phyloP scores from a whole-genome alignment of 371 early-diverging fungal species.

The Fennellomyces sp. region DNA sequence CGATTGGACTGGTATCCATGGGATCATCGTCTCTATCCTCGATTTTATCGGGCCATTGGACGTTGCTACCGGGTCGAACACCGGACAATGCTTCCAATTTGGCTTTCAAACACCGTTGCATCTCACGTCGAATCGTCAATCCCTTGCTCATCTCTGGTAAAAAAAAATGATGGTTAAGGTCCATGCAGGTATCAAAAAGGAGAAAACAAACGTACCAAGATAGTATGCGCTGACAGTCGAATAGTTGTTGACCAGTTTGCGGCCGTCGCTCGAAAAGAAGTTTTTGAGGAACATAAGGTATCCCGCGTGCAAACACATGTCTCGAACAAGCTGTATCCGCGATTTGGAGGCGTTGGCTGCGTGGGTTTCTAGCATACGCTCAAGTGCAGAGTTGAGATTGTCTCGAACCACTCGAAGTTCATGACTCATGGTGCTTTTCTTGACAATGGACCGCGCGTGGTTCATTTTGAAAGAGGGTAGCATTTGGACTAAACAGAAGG shows the following conservation, averaged over 20 bases:
- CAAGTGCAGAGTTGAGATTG: constrained; percentile 15
- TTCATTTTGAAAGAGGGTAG: constrained; percentile 19
- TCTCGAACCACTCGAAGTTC: constrained; percentile 20
- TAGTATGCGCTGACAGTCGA: constrained; percentile 32
- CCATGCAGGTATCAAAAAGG: neutral
- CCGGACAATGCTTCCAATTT: constrained; percentile 24
- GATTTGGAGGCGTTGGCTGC: constrained; percentile 18
- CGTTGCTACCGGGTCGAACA: neutral
- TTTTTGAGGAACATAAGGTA: constrained; percentile 27
- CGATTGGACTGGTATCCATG: constrained; percentile 8
- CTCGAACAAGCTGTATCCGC: constrained; percentile 16
- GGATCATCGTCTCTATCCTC: constrained; percentile 17
- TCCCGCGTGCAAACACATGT: constrained; percentile 19
- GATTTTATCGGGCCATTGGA: constrained; percentile 31
- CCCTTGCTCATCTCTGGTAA: constrained; percentile 54
- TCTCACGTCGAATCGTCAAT: constrained; percentile 54
- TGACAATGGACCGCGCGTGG: constrained; percentile 3
- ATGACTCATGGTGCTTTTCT: neutral
- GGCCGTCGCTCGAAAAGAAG: constrained; percentile 11
- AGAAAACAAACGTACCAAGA: constrained; percentile 18
- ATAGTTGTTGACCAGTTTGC: constrained; percentile 17
- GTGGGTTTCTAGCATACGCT: constrained; percentile 24
- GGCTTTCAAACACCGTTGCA: constrained; percentile 43
- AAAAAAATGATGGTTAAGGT: constrained; percentile 1
- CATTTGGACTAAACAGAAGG: constrained; percentile 7